phyloP scores from a whole-genome alignment of 1,284 basidiomycete genomes.

The Trichosporon sp. region DNA sequence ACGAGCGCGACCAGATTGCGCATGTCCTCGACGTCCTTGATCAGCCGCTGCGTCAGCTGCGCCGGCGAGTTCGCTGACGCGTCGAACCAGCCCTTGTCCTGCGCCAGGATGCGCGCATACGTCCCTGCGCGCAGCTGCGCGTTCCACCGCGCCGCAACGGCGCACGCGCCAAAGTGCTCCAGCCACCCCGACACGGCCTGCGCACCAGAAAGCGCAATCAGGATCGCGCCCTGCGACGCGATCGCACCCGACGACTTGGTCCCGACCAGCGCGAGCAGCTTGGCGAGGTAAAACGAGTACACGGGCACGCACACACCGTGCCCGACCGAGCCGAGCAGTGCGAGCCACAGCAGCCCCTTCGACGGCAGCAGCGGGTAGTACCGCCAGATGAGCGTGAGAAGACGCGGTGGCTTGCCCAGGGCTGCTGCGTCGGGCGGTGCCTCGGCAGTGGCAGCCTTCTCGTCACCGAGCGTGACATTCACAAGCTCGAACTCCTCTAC shows the following conservation, averaged over 20 bases:
- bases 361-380: constrained; percentile 70
- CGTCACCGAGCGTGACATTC: background rate
- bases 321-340: constrained; percentile 61
- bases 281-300: constrained; percentile 84
- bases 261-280: constrained; percentile 73
- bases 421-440: background rate
- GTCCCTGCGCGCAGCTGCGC: constrained; percentile 60
- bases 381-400: constrained; percentile 55
- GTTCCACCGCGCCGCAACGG: constrained; percentile 70
- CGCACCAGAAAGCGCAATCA: constrained; percentile 65
- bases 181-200: constrained; percentile 70
- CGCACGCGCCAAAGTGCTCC: constrained; percentile 75
- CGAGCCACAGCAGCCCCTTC: constrained; percentile 66
- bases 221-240: constrained; percentile 55
- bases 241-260: constrained; percentile 62
- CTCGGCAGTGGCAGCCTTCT: background rate
- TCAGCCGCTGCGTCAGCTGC: constrained; percentile 68
- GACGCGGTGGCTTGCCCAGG: constrained; percentile 31
- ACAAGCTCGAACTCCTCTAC: background rate
- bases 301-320: constrained; percentile 81
- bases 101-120: constrained; percentile 63
- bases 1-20: constrained; percentile 70
- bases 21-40: constrained; percentile 91
- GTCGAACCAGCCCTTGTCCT: constrained; percentile 93
- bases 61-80: constrained; percentile 60